A percentile compares a stretch with the other conserved stretches of the same genome.
These are phyloP conservation scores for Malania oleifera DNA, from an alignment of 164 flowering plant species.

Conservation along the genomic window DNA sequence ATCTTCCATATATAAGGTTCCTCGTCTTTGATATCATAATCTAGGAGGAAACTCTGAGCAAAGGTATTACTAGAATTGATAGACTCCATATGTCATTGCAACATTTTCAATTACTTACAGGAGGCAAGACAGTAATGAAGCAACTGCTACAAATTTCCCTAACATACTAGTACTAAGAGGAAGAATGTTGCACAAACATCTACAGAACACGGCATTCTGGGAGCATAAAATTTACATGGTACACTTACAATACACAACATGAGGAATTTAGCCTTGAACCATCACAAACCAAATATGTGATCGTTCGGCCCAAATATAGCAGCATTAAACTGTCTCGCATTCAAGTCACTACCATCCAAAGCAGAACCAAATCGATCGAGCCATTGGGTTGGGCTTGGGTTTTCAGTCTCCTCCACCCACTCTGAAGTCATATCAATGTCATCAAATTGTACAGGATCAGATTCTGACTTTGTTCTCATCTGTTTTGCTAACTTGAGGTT, in stretches of 20 bases:
- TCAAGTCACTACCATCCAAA: slow-evolving; percentile 74
- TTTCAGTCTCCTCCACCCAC: slow-evolving; percentile 91
- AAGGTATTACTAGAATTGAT: too few species aligned
- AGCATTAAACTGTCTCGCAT: slow-evolving; percentile 68
- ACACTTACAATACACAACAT: background rate
- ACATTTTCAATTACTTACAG: too few species aligned
- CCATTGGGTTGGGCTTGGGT: slow-evolving; percentile 72
- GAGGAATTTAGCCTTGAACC: background rate
- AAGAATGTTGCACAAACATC: background rate
- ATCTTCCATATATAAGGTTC: too few species aligned
- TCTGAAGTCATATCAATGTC: slow-evolving; percentile 96
- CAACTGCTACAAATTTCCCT: background rate
- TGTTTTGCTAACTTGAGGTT: slow-evolving; percentile 71
- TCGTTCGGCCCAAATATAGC: slow-evolving; percentile 59
- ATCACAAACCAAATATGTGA: slow-evolving; percentile 56
- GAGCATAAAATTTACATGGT: background rate
- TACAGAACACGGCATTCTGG: background rate
- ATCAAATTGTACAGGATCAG: slow-evolving; percentile 67
- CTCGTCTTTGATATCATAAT: too few species aligned
- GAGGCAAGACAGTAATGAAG: too few species aligned
- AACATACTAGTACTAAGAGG: background rate
- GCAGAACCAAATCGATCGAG: slow-evolving; percentile 76
- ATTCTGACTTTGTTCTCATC: slow-evolving; percentile 42
- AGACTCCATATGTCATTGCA: too few species aligned
- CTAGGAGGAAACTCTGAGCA: too few species aligned